Conservation (phyloP, 169 alveolate species). For the Eimeria praecox region DNA sequence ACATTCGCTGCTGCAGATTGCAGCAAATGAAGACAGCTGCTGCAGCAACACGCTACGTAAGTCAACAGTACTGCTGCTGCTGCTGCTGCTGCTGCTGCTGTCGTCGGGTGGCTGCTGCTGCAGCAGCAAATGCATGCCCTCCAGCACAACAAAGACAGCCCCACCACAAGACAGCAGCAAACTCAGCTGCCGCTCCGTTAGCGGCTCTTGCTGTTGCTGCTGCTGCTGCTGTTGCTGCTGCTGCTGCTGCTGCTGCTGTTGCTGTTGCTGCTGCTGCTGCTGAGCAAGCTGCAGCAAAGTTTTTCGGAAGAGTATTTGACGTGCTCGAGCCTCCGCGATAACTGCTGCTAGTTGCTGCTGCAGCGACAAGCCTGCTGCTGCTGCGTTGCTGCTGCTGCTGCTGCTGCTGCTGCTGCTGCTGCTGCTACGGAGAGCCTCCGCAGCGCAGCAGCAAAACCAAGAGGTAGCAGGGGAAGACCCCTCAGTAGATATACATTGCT, state of each 20-base stretch:
- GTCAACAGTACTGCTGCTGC: constrained; percentile 9
- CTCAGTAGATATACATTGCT: background rate
- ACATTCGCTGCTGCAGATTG: constrained; percentile 57
- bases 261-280: constrained; percentile 7
- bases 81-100: constrained; percentile 50
- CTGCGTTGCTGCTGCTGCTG: background rate
- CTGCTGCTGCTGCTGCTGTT: constrained; percentile 14
- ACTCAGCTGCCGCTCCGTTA: constrained; percentile 28
- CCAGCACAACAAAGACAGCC: constrained; percentile 61
- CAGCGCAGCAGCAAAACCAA: constrained; percentile 8
- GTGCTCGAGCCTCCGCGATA: constrained; percentile 55
- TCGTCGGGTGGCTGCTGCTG: background rate
- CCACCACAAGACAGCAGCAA: constrained; percentile 61
- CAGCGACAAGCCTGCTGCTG: constrained; percentile 48
- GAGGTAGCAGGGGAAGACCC: background rate
- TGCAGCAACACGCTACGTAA: constrained; percentile 19
- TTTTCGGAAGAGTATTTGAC: constrained; percentile 24
- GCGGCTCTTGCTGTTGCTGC: background rate
- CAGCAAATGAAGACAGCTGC: constrained; percentile 56
- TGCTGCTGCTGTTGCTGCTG: constrained; percentile 17
- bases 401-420: constrained; percentile 37
- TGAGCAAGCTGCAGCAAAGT: constrained; percentile 11
- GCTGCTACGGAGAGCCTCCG: constrained; percentile 35
- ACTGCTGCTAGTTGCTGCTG: constrained; percentile 38
- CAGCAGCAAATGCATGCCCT: constrained; percentile 15